Percentiles rank a stretch among this genome's conserved stretches.
These are phyloP conservation scores for Fraxinus xanthoxyloides DNA, from an alignment of 305 asterid genomes.

Conservation along the genomic window DNA sequence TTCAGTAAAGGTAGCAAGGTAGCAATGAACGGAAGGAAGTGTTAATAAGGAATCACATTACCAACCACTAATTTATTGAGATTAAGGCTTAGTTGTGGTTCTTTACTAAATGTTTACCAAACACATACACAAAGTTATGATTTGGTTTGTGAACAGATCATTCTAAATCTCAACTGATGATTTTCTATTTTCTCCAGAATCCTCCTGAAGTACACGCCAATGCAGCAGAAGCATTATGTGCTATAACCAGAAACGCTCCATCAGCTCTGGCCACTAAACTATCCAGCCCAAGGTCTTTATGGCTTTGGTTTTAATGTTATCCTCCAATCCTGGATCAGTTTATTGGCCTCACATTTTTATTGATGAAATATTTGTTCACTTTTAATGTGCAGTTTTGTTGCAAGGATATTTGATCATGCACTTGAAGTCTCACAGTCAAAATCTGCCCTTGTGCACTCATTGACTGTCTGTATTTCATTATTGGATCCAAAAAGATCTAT, in stretches of 20 bases:
- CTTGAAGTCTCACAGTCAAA: constrained; percentile 78
- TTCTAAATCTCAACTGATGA: neutral
- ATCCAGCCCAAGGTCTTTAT: constrained; percentile 65
- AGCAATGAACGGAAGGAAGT: neutral
- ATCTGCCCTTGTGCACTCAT: constrained; percentile 80
- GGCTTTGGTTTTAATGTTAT: neutral
- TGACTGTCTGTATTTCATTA: constrained; percentile 82
- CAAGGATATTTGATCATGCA: constrained; percentile 83
- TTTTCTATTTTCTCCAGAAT: constrained; percentile 38
- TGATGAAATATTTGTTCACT: constrained; percentile 13
- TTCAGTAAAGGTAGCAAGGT: neutral
- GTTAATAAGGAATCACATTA: neutral
- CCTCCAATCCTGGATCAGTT: neutral
- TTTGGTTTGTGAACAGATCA: neutral
- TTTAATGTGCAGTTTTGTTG: constrained; percentile 68
- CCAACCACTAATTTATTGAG: neutral
- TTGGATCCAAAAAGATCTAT: constrained; percentile 91
- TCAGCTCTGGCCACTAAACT: constrained; percentile 81
- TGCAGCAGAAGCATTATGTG: constrained; percentile 85
- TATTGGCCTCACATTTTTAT: neutral
- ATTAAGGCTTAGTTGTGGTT: neutral
- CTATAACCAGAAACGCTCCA: constrained; percentile 76
- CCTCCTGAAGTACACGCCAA: constrained; percentile 84
- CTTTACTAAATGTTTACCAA: neutral
- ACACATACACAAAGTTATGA: neutral